A percentile compares a stretch with the other conserved stretches of the same genome.
These are phyloP conservation scores for Colletotrichum caudatum DNA, from an alignment of 2,329 filamentous ascomycete species.

Conservation along the genomic window DNA sequence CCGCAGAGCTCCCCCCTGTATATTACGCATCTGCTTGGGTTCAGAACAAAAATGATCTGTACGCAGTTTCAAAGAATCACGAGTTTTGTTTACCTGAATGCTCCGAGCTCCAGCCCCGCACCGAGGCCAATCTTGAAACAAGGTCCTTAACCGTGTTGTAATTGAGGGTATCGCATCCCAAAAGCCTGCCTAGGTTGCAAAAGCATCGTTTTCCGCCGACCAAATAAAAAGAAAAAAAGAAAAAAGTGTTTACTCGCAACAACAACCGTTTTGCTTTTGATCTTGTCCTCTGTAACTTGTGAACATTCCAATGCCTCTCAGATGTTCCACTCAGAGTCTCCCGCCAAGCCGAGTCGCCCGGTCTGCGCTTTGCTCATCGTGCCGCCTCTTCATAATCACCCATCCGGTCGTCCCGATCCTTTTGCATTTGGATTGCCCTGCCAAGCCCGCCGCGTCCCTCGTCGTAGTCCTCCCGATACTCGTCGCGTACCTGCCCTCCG, in stretches of 20 bases:
- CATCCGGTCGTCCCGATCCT: constrained; percentile 46
- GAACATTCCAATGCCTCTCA: no score
- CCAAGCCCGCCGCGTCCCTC: constrained; percentile 93
- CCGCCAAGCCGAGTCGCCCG: constrained; percentile 41
- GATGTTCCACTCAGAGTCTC: background rate
- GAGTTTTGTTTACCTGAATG: constrained; percentile 3
- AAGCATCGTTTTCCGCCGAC: constrained; percentile 19
- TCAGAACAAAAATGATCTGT: background rate
- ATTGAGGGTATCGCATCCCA: constrained; percentile 40
- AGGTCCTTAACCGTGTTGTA: constrained; percentile 24
- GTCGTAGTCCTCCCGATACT: constrained; percentile 97
- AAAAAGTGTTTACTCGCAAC: background rate
- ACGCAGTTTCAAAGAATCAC: background rate
- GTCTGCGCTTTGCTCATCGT: constrained; percentile 36
- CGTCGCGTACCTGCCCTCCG: constrained; percentile 95
- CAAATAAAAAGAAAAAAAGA: background rate
- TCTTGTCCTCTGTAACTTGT: constrained; percentile 59
- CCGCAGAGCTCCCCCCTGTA: constrained; percentile 22
- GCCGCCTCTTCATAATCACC: constrained; percentile 55
- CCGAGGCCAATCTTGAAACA: no score
- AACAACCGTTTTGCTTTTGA: constrained; percentile 7
- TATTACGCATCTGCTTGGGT: constrained; percentile 27
- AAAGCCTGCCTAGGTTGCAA: constrained; percentile 21
- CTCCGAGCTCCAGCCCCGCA: background rate
- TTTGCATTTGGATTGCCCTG: constrained; percentile 74